Evolutionary conservation across 345 rosid species (phyloP), one percentile per base, ranked within the genome.

Genomic region (Pugionium dolabratum): DNA sequence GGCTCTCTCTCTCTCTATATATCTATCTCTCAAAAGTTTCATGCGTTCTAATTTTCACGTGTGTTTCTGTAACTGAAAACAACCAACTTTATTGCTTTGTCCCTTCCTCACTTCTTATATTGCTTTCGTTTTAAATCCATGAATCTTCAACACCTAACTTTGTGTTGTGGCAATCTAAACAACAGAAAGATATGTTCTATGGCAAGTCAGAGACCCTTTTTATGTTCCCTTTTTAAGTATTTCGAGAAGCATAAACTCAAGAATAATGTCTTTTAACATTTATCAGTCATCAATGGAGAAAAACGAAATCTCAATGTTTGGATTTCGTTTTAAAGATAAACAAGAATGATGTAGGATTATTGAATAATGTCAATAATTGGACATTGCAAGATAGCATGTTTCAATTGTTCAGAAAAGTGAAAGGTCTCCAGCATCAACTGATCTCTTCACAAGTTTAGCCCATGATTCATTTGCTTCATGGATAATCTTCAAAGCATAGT

Each of bases 391-490:
- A 39, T 58, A 18, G 18, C 18, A 43, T 51, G 27, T 29, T 40
- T 7, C 2, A 43, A 67, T 9, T 47, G 57, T 59, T 74, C 37
- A 75, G 74, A 70, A 58, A 60, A 88, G 89, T 28, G 89, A 88
- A 51, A 84, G 89, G 66, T 79, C 87, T 47, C 86, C 86, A 18
- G 87, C 86, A 34, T 78, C 79, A 51, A 84, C 71, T 7, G 83
- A 71, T 82, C 95, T 83, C 80, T 85, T 85, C 46, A 90, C 85
- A 59, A 90, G 95, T 77, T 83, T 90, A 42, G 84, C 76, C 97
- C 97, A 90, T 29, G 97, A 85, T 53, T 87, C 87, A n/a, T 90
- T 87, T 1, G 95, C 80, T 79, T 90, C 94, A 0, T 71, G 76
- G 62, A 90, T 90, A 41, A 90, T 89, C 81, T 82, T 87, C 62